A percentile compares a stretch with the other conserved stretches of the same genome.
phyloP scores from a whole-genome alignment of 140 eudicot species.

The Ambrosia hybrid region DNA sequence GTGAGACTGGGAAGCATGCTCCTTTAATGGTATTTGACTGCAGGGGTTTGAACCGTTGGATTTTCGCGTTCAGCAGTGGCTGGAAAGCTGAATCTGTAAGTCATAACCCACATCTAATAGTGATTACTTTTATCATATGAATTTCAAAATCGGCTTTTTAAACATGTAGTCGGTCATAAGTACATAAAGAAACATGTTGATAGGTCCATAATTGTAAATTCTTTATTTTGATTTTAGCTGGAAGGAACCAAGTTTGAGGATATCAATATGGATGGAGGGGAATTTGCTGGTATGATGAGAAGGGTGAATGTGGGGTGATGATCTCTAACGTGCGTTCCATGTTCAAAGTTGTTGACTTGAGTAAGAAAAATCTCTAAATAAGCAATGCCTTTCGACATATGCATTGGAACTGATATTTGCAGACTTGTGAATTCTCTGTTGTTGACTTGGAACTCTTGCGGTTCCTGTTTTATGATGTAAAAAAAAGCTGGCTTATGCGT shows the following conservation, averaged over 20 bases:
- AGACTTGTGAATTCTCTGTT: conserved; percentile 10
- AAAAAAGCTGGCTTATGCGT: conserved; percentile 11
- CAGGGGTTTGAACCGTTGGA: conserved; percentile 82
- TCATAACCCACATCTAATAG: background rate
- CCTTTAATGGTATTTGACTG: conserved; percentile 84
- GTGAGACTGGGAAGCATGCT: conserved; percentile 50
- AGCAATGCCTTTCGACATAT: background rate
- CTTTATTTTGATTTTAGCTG: conserved; percentile 28
- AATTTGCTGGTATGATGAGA: conserved; percentile 75
- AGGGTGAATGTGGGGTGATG: conserved; percentile 79
- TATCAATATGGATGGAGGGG: conserved; percentile 78
- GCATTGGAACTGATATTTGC: conserved; percentile 12
- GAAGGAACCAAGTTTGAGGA: conserved; percentile 72
- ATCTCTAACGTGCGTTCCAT: conserved; percentile 60
- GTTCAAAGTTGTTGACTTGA: conserved; percentile 50
- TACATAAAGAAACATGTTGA: background rate
- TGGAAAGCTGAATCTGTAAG: conserved; percentile 93
- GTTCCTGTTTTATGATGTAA: conserved; percentile 3
- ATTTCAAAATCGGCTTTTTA: background rate
- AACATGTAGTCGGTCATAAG: background rate
- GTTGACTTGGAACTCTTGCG: conserved; percentile 10
- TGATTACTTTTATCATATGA: background rate
- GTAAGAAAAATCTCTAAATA: conserved; percentile 25
- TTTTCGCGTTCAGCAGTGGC: conserved; percentile 58
- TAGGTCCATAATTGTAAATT: background rate